These are phyloP conservation scores for Hirsutella thompsonii DNA, from an alignment of 2,329 filamentous ascomycete species.

Conservation along the genomic window DNA sequence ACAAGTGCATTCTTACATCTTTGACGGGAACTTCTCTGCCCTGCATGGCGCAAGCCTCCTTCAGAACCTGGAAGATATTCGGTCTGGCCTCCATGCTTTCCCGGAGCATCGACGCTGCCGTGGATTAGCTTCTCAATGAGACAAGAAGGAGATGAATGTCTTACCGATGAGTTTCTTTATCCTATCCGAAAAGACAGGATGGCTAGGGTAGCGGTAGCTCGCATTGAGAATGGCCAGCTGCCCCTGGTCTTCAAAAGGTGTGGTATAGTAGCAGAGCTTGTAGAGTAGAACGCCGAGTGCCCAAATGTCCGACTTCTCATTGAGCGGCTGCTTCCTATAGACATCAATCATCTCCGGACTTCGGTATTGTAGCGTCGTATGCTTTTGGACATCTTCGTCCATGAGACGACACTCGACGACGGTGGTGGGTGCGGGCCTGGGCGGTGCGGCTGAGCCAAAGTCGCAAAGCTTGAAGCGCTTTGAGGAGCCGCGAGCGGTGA, in stretches of 20 bases:
- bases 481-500: constrained; percentile 53
- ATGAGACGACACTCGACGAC: constrained; percentile 82
- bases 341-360: constrained; percentile 99
- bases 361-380: constrained; percentile 93
- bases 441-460: constrained; percentile 83
- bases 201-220: constrained; percentile 79
- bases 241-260: constrained; percentile 93
- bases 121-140: background rate
- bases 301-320: constrained; percentile 99
- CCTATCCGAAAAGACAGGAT: constrained; percentile 80
- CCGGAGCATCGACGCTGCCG: constrained; percentile 70
- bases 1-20: constrained; percentile 50
- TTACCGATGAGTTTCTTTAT: constrained; percentile 81
- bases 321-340: constrained; percentile 88
- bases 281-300: constrained; percentile 89
- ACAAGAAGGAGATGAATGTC: too few species aligned
- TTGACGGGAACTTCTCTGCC: constrained; percentile 75
- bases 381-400: constrained; percentile 93
- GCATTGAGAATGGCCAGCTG: constrained; percentile 96
- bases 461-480: constrained; percentile 92
- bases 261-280: constrained; percentile 98
- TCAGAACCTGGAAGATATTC: constrained; percentile 87
- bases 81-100: constrained; percentile 69
- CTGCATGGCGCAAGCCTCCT: constrained; percentile 80
- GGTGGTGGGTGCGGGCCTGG: constrained; percentile 72